Evolutionary conservation across 345 rosid genomes (phyloP).

Genomic region (Dovyalis caffra): DNA sequence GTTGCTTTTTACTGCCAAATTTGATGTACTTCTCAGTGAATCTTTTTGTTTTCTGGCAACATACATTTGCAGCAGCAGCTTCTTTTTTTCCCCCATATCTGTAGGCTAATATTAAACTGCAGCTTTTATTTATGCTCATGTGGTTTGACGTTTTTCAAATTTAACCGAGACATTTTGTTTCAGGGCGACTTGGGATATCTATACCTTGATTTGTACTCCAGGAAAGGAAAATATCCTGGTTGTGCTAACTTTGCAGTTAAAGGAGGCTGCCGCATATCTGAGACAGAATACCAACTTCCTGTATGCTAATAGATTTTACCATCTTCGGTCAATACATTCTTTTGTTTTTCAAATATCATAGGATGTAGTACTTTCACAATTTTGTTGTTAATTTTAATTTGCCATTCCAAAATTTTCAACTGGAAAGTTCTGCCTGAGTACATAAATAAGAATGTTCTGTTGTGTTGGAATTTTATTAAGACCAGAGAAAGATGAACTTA

Average conservation of each 20-base stretch:
- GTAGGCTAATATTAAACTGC: not conserved
- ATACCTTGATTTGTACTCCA: conserved; percentile 83
- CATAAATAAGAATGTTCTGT: not conserved
- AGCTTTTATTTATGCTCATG: not conserved
- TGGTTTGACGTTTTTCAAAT: not conserved
- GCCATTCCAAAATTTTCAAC: not conserved
- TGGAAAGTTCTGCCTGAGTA: not conserved
- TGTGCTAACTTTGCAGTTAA: conserved; percentile 93
- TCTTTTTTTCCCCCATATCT: not conserved
- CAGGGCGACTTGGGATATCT: conserved; percentile 93
- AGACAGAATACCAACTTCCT: conserved; percentile 86
- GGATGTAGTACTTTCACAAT: not conserved
- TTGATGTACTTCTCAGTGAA: not conserved
- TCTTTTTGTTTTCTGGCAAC: not conserved
- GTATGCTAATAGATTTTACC: conserved; percentile 41
- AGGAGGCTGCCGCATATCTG: conserved; percentile 85
- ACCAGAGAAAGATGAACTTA: not conserved
- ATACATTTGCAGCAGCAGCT: not conserved
- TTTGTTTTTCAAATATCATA: conserved; percentile 5
- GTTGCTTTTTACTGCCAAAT: not conserved
- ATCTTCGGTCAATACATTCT: not conserved
- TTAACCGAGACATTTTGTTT: conserved; percentile 15
- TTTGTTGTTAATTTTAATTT: not conserved
- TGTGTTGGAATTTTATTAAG: not conserved
- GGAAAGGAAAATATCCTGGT: conserved; percentile 90